Evolutionary conservation across 2,329 filamentous ascomycete species (phyloP), one percentile per base, ranked within the genome.

Genomic region (Alternaria sp.): DNA sequence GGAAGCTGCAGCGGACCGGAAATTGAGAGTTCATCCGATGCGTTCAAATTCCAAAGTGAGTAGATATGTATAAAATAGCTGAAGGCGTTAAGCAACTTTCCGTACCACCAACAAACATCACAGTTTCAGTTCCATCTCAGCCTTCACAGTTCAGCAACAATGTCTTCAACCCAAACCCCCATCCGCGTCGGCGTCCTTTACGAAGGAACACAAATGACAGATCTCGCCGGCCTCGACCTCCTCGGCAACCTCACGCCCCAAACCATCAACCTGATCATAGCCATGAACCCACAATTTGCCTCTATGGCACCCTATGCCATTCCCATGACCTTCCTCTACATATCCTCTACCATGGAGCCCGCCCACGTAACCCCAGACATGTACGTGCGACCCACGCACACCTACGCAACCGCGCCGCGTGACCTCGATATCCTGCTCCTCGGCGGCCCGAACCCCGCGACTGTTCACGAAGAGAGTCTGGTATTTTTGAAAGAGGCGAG

Each of bases 361-460:
- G 65, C 78, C n/a, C 65, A 61, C 43, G 71, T 74, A 28, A 81
- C 77, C 0, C 74, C 76, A 1, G 69, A 72, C 8, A 71, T 82
- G 67, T 70, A 63, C 53, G 75, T 79, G 67, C 43, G 73, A 18
- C 81, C 81, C 5, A 81, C 78, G 30, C 67, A 77, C 50, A 82
- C 81, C 3, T 83, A 83, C 69, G 78, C 79, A 44, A 76, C 68
- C 47, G 80, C 78, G 9, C 82, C 81, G 4, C 74, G 80, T 6
- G 81, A 83, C 47, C 72, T 83, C 7, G 81, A 83, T 37, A 78
- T 83, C 37, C 64, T 83, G 3, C 43, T 83, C 28, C 67, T 80
- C 11, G 81, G 80, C 50, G 81, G 82, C 0, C 77, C 80, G 6
- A 56, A 75, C 21, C 77, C 72, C 0, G 62, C 26, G 5, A 71